Conservation (phyloP, 2,329 filamentous ascomycete species). For the Colletotrichum ledebouriae region DNA sequence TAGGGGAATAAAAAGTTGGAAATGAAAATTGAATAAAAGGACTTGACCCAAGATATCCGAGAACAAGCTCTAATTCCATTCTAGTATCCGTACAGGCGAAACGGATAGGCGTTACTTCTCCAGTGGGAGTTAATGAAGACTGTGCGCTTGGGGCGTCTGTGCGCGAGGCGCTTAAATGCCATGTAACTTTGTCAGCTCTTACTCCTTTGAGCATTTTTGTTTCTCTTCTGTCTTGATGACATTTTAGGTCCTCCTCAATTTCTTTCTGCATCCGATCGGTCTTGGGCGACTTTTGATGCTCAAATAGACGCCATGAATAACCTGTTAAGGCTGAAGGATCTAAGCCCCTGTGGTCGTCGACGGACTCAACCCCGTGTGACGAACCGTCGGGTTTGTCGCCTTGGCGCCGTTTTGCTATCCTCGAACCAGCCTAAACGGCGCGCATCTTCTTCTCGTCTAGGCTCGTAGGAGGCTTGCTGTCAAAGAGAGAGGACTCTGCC, state of each 20-base stretch:
- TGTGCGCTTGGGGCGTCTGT: conserved; percentile 30
- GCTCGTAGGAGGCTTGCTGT: conserved; percentile 10
- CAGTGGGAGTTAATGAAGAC: not conserved
- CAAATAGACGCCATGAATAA: too few relatives aligned
- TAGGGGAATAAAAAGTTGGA: too few relatives aligned
- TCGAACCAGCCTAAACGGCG: not conserved
- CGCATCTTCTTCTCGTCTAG: not conserved
- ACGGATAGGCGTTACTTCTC: not conserved
- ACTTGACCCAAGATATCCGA: too few relatives aligned
- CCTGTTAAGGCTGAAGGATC: not conserved
- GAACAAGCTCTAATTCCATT: too few relatives aligned
- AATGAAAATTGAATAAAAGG: too few relatives aligned
- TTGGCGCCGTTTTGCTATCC: not conserved
- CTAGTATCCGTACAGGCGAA: too few relatives aligned
- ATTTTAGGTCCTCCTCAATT: not conserved
- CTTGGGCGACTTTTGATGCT: too few relatives aligned
- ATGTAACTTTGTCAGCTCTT: conserved; percentile 12
- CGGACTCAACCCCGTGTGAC: not conserved
- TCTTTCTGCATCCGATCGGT: not conserved
- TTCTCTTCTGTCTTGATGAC: not conserved
- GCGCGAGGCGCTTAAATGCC: conserved; percentile 20
- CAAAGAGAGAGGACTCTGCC: not conserved
- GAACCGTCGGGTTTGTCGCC: not conserved
- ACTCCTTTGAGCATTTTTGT: not conserved
- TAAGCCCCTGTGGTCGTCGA: too few relatives aligned